phyloP scores from a whole-genome alignment of 306 rosid species.

The Cicer arietinum region DNA sequence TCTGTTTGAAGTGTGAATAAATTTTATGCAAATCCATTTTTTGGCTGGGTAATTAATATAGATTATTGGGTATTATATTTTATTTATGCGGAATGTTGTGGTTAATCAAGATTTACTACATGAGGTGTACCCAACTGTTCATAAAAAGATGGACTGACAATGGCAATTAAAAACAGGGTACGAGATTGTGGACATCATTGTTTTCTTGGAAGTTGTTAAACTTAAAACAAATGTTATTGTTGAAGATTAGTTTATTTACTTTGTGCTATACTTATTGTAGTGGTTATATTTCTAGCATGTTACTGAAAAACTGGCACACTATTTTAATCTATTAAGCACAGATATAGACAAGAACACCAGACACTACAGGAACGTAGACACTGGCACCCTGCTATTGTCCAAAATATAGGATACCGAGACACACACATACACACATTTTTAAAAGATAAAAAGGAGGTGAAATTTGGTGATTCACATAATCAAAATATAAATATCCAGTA shows the following conservation, averaged over 20 bases:
- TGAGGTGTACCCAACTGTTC: not conserved
- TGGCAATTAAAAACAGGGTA: too few relatives aligned
- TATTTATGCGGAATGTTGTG: not conserved
- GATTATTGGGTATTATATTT: not conserved
- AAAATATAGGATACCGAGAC: not conserved
- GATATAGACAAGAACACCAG: not conserved
- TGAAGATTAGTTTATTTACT: not conserved
- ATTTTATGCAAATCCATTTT: not conserved
- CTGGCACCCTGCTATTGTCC: not conserved
- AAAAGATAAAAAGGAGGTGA: not conserved
- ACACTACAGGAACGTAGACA: not conserved
- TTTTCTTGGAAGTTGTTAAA: not conserved
- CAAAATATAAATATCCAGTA: not conserved
- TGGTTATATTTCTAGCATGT: not conserved
- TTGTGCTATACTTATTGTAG: constrained; percentile 1
- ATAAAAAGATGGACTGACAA: not conserved
- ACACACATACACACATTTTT: not conserved
- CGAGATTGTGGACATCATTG: not conserved
- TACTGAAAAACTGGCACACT: not conserved
- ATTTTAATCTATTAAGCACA: not conserved
- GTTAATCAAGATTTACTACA: constrained; percentile 3
- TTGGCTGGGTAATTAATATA: not conserved
- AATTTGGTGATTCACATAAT: not conserved
- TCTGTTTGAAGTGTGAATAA: not conserved
- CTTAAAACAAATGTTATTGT: not conserved